Base-by-base conservation (phyloP, 2,329 filamentous ascomycete genomes). In the Cercospora sp. region DNA sequence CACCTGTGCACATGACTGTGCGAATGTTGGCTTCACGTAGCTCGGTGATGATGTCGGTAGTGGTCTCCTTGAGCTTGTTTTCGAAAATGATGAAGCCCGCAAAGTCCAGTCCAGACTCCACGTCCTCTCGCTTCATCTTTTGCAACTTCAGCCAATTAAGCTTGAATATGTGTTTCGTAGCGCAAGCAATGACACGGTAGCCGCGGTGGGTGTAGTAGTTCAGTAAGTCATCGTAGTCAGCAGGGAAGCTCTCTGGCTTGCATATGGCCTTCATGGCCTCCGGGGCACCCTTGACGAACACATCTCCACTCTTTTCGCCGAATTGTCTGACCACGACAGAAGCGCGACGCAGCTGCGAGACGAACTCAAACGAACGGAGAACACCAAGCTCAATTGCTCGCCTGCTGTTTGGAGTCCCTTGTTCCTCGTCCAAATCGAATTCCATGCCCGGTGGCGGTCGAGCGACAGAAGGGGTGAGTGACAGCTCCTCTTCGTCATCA, bases 21-120 rank as follows among this genome's bases (percentile, higher is more conserved):
- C 92, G 88, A 72, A 99, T 97, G 66, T 91, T 91, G 7, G 96
- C 94, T 63, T 90, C 85, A 34, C 88, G 86, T 3, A 99, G 85
- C 80, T 98, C 94, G 66, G 91, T 86, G 28, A 99, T 88, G 37
- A 97, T 91, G 1, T 86, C 86, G 1, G 91, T 86, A 0, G 94
- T 97, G 21, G 88, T 93, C 1, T 92, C 90, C 79, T 99, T 99
- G 69, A 99, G 83, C 81, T 99, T 99, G 82, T 99, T 99, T 81
- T 99, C 95, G 74, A 99, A 99, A 64, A 99, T 90, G 77, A 99
- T 98, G 81, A 99, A 99, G 5, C 95, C 95, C 40, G 94, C 86
- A 76, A 99, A 98, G 57, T 94, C 89, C 10, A 99, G 86, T 34
- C 89, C 85, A 3, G 88, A 90, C 79, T 99, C 95, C 8, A 91